These are phyloP conservation scores for Aureobasidium pullulans DNA, from an alignment of 2,329 filamentous ascomycete genomes.

Conservation along the genomic window DNA sequence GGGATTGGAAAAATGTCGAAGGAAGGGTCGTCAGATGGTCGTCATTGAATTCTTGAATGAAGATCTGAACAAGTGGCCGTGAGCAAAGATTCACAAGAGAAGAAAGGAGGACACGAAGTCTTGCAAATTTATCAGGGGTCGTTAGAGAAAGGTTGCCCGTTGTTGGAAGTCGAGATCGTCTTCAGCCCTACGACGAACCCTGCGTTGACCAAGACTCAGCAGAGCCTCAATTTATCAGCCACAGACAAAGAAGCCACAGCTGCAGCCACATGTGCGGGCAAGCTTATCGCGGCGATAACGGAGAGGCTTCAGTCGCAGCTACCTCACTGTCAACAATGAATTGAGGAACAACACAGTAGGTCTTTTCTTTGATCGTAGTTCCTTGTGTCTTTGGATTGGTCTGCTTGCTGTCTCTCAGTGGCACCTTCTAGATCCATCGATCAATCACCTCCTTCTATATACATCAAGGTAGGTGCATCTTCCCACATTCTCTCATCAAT, in stretches of 20 bases:
- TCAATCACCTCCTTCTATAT: no score
- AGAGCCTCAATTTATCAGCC: not conserved
- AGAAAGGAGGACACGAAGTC: not conserved
- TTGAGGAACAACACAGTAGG: not conserved
- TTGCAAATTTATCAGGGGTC: conserved; percentile 10
- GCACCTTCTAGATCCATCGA: no score
- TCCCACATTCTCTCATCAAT: no score
- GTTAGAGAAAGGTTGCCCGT: not conserved
- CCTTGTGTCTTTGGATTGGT: no score
- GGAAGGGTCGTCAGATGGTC: not conserved
- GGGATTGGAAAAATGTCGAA: not conserved
- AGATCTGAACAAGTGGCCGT: not conserved
- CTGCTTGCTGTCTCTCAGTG: no score
- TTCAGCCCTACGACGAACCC: conserved; percentile 1
- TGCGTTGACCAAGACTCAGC: no score
- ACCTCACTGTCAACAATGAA: not conserved
- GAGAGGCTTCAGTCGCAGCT: not conserved
- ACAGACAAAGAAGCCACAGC: not conserved
- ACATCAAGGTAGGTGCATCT: no score
- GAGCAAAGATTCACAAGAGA: not conserved
- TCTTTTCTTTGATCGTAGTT: not conserved
- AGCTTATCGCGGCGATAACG: conserved; percentile 5
- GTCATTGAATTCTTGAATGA: not conserved
- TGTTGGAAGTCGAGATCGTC: conserved; percentile 1
- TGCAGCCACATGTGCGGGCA: not conserved